phyloP scores from a whole-genome alignment of 306 rosid species.

The Lupinus albus region DNA sequence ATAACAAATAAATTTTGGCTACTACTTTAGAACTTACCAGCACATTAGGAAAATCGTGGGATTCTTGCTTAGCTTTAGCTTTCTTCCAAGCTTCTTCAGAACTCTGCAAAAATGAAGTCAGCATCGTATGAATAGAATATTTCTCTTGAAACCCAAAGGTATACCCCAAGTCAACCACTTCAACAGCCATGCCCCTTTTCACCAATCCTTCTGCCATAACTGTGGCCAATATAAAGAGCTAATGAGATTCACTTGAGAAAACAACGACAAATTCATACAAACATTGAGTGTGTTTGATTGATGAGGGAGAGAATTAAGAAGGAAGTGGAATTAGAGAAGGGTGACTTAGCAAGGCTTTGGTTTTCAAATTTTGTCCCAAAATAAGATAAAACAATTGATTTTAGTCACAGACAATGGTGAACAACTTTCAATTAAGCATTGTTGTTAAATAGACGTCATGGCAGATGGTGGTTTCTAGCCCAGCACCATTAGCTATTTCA shows the following conservation, averaged over 20 bases:
- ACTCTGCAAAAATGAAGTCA: conserved; percentile 54
- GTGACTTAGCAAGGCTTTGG: background rate
- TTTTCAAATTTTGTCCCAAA: background rate
- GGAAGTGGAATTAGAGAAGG: background rate
- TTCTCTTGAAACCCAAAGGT: conserved; percentile 62
- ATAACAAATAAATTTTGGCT: conserved; percentile 23
- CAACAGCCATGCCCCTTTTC: conserved; percentile 48
- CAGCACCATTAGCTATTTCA: too few relatives aligned
- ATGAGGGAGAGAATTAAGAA: background rate
- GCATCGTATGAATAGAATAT: conserved; percentile 45
- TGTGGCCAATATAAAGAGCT: conserved; percentile 37
- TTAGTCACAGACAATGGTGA: background rate
- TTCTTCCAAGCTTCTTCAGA: conserved; percentile 61
- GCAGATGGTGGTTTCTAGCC: too few relatives aligned
- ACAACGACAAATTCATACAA: conserved; percentile 26
- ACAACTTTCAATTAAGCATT: background rate
- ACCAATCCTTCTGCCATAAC: conserved; percentile 53
- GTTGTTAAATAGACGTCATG: too few relatives aligned
- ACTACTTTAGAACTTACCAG: conserved; percentile 51
- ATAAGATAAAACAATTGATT: conserved; percentile 1
- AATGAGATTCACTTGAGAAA: conserved; percentile 19
- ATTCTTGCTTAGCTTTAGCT: conserved; percentile 46
- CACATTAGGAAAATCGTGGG: conserved; percentile 30
- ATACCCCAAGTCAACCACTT: conserved; percentile 59
- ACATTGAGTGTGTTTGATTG: conserved; percentile 4